Conservation (phyloP, 306 rosid species). For the Cercis canadensis region DNA sequence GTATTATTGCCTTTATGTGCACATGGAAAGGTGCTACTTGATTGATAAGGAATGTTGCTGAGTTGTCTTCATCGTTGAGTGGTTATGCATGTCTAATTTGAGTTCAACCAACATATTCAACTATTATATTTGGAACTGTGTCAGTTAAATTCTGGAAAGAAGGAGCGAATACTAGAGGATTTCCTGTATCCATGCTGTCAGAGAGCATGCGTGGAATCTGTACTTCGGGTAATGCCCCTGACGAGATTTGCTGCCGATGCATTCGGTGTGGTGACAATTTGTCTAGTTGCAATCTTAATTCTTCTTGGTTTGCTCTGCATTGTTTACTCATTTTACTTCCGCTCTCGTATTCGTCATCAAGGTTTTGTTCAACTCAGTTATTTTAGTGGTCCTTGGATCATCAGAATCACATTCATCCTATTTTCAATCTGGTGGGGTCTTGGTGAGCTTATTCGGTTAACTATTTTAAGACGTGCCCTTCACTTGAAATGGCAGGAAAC, state of each 20-base stretch:
- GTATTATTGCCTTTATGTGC: constrained; percentile 8
- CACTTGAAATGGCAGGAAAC: constrained; percentile 83
- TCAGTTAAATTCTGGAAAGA: constrained; percentile 48
- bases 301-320: constrained; percentile 86
- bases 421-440: constrained; percentile 95
- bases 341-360: constrained; percentile 69
- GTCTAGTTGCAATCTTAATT: constrained; percentile 84
- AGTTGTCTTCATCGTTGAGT: constrained; percentile 22
- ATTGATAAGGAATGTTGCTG: constrained; percentile 34
- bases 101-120: constrained; percentile 44
- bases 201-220: constrained; percentile 99
- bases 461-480: constrained; percentile 64
- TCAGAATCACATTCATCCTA: constrained; percentile 77
- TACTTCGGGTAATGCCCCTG: constrained; percentile 99
- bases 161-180: constrained; percentile 58
- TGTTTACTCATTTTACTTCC: constrained; percentile 86
- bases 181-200: constrained; percentile 94
- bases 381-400: constrained; percentile 97
- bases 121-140: constrained; percentile 36
- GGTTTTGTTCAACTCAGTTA: constrained; percentile 74
- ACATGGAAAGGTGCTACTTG: constrained; percentile 36
- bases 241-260: constrained; percentile 95
- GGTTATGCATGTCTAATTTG: constrained; percentile 38
- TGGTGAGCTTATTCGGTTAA: constrained; percentile 82
- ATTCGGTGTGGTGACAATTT: constrained; percentile 96